These are phyloP conservation scores for Vararia minispora DNA, from an alignment of 768 basidiomycete species.

Conservation along the genomic window DNA sequence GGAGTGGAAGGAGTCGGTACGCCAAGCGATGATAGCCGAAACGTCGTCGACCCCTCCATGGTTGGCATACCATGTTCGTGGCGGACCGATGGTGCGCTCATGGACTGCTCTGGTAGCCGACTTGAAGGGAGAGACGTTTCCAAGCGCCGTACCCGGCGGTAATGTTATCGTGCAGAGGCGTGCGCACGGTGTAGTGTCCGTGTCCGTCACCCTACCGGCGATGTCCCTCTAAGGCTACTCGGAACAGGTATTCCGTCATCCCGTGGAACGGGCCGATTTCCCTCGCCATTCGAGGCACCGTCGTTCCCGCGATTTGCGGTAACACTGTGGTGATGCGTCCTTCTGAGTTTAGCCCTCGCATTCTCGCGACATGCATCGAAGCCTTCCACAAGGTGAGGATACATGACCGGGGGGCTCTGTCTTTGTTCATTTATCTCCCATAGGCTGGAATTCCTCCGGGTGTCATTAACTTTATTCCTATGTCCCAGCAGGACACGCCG, in stretches of 20 bases:
- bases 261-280: constrained; percentile 46
- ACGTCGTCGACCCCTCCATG: neutral
- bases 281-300: constrained; percentile 34
- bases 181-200: constrained; percentile 43
- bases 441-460: constrained; percentile 50
- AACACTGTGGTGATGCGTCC: constrained; percentile 45
- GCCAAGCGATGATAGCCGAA: constrained; percentile 1
- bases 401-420: neutral
- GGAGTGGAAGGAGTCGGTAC: constrained; percentile 6
- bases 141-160: constrained; percentile 32
- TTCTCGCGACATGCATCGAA: constrained; percentile 34
- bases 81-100: too few species aligned
- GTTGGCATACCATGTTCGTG: constrained; percentile 11
- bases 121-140: constrained; percentile 33
- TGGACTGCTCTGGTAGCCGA: constrained; percentile 23
- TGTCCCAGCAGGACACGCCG: constrained; percentile 32
- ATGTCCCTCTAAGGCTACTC: neutral
- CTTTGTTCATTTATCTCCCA: neutral
- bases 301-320: constrained; percentile 39
- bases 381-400: constrained; percentile 30
- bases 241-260: constrained; percentile 34
- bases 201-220: constrained; percentile 3
- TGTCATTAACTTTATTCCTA: constrained; percentile 44
- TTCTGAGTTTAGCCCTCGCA: constrained; percentile 38
- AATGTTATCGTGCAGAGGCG: constrained; percentile 33